Conservation (phyloP, 768 basidiomycete species). For the Gymnopilus junonius region DNA sequence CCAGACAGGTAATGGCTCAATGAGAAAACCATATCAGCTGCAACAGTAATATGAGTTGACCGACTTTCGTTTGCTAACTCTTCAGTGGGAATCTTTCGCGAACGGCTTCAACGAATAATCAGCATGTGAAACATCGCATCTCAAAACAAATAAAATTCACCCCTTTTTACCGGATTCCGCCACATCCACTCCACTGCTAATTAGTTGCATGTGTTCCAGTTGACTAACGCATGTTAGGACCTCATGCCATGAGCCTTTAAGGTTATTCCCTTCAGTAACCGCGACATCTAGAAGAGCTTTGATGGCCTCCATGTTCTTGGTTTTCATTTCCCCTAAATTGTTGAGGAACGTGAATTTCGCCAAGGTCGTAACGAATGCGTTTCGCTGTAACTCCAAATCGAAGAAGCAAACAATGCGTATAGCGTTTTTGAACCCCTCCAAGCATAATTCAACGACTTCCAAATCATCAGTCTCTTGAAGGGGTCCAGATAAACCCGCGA, state of each 20-base stretch:
- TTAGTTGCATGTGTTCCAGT: slow-evolving; percentile 97
- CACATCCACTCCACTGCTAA: slow-evolving; percentile 87
- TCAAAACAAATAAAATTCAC: slow-evolving; percentile 46
- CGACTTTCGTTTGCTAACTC: slow-evolving; percentile 96
- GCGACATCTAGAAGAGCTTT: slow-evolving; percentile 94
- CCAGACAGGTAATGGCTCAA: slow-evolving; percentile 93
- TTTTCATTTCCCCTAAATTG: slow-evolving; percentile 98
- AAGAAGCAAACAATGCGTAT: slow-evolving; percentile 97
- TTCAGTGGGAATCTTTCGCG: slow-evolving; percentile 78
- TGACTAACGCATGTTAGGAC: slow-evolving; percentile 97
- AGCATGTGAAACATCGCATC: background rate
- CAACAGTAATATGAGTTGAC: slow-evolving; percentile 97
- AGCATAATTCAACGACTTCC: slow-evolving; percentile 87
- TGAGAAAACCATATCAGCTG: slow-evolving; percentile 99
- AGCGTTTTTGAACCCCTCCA: slow-evolving; percentile 97
- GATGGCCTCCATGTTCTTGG: slow-evolving; percentile 99
- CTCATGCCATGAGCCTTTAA: slow-evolving; percentile 96
- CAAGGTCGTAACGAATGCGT: slow-evolving; percentile 96
- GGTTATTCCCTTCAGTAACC: slow-evolving; percentile 93
- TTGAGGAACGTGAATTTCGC: slow-evolving; percentile 97
- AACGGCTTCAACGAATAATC: slow-evolving; percentile 37
- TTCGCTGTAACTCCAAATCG: slow-evolving; percentile 96
- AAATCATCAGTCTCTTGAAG: slow-evolving; percentile 95
- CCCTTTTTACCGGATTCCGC: slow-evolving; percentile 80
- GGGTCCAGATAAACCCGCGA: slow-evolving; percentile 93